phyloP scores from a whole-genome alignment of 2,329 filamentous ascomycete genomes.

The Moelleriella libera region DNA sequence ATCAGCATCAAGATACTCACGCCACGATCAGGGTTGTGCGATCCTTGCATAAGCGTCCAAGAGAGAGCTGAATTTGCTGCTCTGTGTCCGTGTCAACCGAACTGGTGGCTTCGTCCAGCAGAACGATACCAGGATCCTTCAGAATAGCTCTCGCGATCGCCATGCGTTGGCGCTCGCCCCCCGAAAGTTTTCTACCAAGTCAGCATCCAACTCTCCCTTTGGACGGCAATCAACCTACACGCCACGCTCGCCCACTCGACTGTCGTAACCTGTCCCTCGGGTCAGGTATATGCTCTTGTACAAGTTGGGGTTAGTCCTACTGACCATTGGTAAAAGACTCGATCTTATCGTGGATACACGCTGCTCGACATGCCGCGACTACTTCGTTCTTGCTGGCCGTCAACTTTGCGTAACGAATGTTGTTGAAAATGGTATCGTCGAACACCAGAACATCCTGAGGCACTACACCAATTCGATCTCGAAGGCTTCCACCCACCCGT shows the following conservation, averaged over 20 bases:
- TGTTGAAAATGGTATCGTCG: conserved; percentile 44
- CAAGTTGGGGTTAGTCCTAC: neutral
- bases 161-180: conserved; percentile 51
- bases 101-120: conserved; percentile 69
- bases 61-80: conserved; percentile 49
- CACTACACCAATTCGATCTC: conserved; percentile 39
- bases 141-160: conserved; percentile 59
- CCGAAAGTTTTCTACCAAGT: conserved; percentile 40
- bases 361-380: conserved; percentile 37
- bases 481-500: conserved; percentile 22
- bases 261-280: conserved; percentile 26
- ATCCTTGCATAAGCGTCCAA: conserved; percentile 40
- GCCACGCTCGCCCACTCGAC: conserved; percentile 35
- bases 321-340: conserved; percentile 34
- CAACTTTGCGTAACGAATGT: conserved; percentile 41
- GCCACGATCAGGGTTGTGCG: conserved; percentile 56
- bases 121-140: conserved; percentile 59
- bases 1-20: conserved; percentile 18
- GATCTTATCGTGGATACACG: conserved; percentile 45
- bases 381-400: conserved; percentile 41
- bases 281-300: neutral
- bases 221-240: conserved; percentile 18
- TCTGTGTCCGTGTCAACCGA: conserved; percentile 60
- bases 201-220: conserved; percentile 4
- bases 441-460: conserved; percentile 42